Evolutionary conservation across 106 monocot species (phyloP), one percentile per base, ranked within the genome.

Genomic region (Iris macrosiphon): DNA sequence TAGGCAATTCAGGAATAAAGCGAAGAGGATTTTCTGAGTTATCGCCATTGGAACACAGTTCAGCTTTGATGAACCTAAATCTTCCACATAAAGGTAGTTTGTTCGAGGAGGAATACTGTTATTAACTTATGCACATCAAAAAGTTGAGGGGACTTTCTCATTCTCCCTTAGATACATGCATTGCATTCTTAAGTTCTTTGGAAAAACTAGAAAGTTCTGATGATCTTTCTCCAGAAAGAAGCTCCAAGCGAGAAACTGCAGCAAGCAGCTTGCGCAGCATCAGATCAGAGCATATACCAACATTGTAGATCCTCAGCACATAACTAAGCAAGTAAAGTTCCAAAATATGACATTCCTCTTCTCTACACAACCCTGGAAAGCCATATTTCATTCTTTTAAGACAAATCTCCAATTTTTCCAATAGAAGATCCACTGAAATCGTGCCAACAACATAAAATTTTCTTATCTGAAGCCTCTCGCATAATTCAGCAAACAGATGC

Each of bases 1-100:
- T 77, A 33, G 96, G 96, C 52, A 98, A 67, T 54, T 86, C 90
- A 23, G 80, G 59, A 68, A 85, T 17, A 28, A 67, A 90, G 23
- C 18, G 31, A 38, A 83, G 62, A 27, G 86, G 77, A 52, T 80
- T 76, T 48, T 90, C 90, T 16, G 89, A 83, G 47, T 80, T 57
- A 69, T 75, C 71, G 24, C 69, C 74, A 22, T 50, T 25, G 26
- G 45, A 66, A 68, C 53, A 45, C 44, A 88, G 40, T 35, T 83
- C 83, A 65, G 86, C 86, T 59, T 80, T 83, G 17, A 72, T 69
- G 2, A 49, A 54, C 59, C 57, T 55, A 35, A 98, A 49, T 52
- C 47, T 70, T 62, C 71, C 69, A 52, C 15, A 33, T 18, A 80
- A 67, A 32, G 44, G 35, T 52, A 78, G n/a, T 52, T 46, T 39